Percentiles rank a stretch among this genome's conserved stretches.
These are phyloP conservation scores for Camelina sativa DNA, from an alignment of 345 rosid genomes.

Conservation along the genomic window DNA sequence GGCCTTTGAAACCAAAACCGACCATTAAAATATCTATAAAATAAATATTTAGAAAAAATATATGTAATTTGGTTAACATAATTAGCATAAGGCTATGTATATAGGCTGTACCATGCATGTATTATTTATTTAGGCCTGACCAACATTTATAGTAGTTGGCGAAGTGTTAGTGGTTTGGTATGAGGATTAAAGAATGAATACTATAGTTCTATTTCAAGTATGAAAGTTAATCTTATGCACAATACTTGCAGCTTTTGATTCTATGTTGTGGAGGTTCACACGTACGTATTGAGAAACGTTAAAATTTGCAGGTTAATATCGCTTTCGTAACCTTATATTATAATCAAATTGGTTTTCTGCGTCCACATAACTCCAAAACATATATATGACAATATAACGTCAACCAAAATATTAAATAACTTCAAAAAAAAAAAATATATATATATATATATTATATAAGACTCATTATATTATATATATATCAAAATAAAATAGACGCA, in stretches of 20 bases:
- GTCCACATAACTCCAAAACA: background rate
- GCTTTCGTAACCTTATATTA: conserved; percentile 8
- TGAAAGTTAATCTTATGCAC: background rate
- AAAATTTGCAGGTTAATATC: conserved; percentile 23
- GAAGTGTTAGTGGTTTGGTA: background rate
- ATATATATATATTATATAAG: background rate
- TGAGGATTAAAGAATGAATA: background rate
- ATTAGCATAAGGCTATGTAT: background rate
- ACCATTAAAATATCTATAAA: conserved; percentile 19
- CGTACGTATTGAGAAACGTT: background rate
- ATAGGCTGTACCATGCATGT: background rate
- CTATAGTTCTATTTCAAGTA: background rate
- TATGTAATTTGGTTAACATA: background rate
- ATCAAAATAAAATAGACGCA: background rate
- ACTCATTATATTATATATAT: background rate
- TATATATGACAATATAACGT: no score
- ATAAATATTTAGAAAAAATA: background rate
- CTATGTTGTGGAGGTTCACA: conserved; percentile 11
- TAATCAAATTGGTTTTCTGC: background rate
- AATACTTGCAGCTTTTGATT: background rate
- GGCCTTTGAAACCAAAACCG: conserved; percentile 34
- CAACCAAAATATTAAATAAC: background rate
- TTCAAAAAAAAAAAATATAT: background rate
- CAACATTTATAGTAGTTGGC: background rate
- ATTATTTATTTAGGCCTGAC: background rate